Base-by-base conservation (phyloP, 495 filamentous ascomycete genomes). In the Clohesyomyces aquaticus region DNA sequence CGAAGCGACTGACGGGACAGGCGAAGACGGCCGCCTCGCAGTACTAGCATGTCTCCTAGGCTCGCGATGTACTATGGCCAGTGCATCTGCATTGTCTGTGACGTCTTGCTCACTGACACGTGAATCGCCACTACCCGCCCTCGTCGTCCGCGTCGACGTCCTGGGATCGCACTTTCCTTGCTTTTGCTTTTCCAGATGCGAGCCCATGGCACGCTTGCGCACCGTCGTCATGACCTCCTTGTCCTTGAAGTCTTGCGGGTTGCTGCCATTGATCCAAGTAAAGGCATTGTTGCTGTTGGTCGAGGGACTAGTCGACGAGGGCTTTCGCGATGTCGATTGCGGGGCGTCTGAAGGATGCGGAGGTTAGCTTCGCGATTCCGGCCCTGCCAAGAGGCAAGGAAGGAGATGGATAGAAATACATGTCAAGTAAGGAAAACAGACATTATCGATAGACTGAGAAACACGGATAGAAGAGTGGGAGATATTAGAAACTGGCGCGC, bases 131-230 rank as follows among this genome's bases (percentile, higher is more conserved):
- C 63, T 56, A n/a, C 23, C 12, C 27, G 27, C 22, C 25, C 51
- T 41, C 28, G 52, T 4, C 25, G 27, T 35, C 49, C 22, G 19
- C 23, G 16, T 18, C 6, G 35, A 2, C 14, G 35, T 12, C 22
- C n/a, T 48, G 8, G 48, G 49, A 53, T n/a, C n/a, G n/a, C n/a
- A n/a, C n/a, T n/a, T n/a, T n/a, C n/a, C n/a, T n/a, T 63, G 53
- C 42, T 58, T 59, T 21, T 59, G 52, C 38, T 61, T 65, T 19
- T 61, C 28, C 21, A 70, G 46, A 27, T 68, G 61, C 55, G 61
- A 60, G 32, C 46, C 50, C 70, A 72, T 72, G 21, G 66, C 70
- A 21, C 56, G 27, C 50, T 62, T 63, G 41, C 70, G 70, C n/a
- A 71, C 60, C 50, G 51, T 60, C n/a, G 46, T 61, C 67, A 72